Percentiles rank a stretch among this genome's conserved stretches.
phyloP scores from a whole-genome alignment of 257 asterid species.

The Penstemon newberryi region DNA sequence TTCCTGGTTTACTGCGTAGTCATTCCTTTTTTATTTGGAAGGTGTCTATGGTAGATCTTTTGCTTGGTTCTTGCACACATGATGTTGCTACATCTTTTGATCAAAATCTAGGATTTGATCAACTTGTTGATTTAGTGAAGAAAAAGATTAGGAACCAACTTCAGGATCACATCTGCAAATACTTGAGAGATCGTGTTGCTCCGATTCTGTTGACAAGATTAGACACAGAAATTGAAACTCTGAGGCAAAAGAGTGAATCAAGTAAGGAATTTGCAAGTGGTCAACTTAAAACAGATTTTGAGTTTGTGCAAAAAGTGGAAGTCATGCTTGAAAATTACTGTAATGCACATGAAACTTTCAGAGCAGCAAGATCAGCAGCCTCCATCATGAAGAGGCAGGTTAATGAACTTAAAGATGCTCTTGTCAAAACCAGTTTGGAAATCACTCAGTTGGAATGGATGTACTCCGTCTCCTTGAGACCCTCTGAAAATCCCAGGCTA shows the following conservation, averaged over 20 bases:
- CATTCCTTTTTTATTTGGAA: conserved; percentile 91
- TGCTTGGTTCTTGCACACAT: conserved; percentile 82
- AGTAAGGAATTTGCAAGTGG: conserved; percentile 43
- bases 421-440: conserved; percentile 76
- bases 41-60: conserved; percentile 72
- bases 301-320: conserved; percentile 53
- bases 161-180: conserved; percentile 69
- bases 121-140: conserved; percentile 74
- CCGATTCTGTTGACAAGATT: conserved; percentile 59
- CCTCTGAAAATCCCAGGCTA: conserved; percentile 63
- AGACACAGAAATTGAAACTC: conserved; percentile 61
- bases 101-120: conserved; percentile 85
- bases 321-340: conserved; percentile 87
- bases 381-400: conserved; percentile 79
- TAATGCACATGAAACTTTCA: conserved; percentile 80
- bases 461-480: conserved; percentile 58
- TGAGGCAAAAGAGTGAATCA: conserved; percentile 53
- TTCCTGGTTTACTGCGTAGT: conserved; percentile 54
- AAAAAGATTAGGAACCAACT: conserved; percentile 61
- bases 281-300: conserved; percentile 39
- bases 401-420: conserved; percentile 73
- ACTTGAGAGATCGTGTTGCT: conserved; percentile 78
- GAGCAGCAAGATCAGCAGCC: conserved; percentile 86
- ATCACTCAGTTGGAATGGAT: conserved; percentile 92
- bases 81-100: conserved; percentile 67